phyloP scores from a whole-genome alignment of 495 filamentous ascomycete species.

The Neurospora terricola region DNA sequence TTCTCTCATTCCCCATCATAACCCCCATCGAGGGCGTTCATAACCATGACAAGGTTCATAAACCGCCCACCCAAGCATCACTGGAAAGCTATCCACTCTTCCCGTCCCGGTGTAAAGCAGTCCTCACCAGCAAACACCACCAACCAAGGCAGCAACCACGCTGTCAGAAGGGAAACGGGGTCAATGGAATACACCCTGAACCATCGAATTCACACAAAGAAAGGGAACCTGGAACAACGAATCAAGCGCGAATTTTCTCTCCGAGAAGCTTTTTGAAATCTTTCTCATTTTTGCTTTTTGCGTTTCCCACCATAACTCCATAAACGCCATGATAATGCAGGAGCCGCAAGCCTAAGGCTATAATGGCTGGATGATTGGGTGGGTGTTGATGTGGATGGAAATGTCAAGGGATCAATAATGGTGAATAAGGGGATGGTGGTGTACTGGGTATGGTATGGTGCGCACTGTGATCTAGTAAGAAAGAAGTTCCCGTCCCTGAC shows the following conservation, averaged over 20 bases:
- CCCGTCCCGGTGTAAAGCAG: background rate
- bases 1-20: background rate
- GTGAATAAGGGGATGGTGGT: background rate
- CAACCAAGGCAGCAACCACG: background rate
- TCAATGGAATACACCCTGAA: background rate
- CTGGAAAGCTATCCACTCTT: background rate
- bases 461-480: background rate
- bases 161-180: background rate
- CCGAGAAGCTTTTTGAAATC: background rate
- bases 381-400: background rate
- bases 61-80: background rate
- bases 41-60: background rate
- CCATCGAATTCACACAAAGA: background rate
- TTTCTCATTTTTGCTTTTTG: background rate
- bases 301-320: background rate
- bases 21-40: background rate
- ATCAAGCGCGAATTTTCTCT: background rate
- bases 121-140: background rate
- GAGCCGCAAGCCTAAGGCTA: background rate
- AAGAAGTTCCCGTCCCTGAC: background rate
- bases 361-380: background rate
- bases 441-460: background rate
- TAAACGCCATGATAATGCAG: constrained; percentile 9
- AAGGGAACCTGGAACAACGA: background rate
- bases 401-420: background rate